Evolutionary conservation across 768 basidiomycete species (phyloP).

Genomic region (Kwoniella heveanensis): DNA sequence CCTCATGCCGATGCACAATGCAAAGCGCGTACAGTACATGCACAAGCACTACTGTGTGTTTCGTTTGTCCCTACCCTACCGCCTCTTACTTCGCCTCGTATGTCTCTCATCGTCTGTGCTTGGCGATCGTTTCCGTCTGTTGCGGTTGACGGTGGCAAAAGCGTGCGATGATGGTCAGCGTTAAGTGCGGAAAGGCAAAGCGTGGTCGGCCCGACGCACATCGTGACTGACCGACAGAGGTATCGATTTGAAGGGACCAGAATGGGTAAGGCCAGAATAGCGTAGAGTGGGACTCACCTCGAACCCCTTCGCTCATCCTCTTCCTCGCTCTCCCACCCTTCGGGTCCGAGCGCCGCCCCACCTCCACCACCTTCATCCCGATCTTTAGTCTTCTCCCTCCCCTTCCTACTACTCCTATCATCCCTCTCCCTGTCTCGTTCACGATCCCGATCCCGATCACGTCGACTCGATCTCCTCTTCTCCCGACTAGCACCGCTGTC

Average conservation of each 20-base stretch:
- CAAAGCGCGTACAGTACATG: no score
- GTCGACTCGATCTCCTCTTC: background rate
- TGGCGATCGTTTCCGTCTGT: slow-evolving; percentile 21
- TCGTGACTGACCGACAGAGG: no score
- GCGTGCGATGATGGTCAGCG: no score
- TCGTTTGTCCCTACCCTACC: slow-evolving; percentile 4
- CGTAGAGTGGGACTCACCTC: slow-evolving; percentile 32
- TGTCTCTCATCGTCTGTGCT: slow-evolving; percentile 24
- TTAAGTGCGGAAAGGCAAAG: no score
- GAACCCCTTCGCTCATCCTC: slow-evolving; percentile 33
- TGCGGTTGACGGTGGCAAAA: no score
- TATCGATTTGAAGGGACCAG: no score
- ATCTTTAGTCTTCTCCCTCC: slow-evolving; percentile 26
- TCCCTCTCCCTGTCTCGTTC: slow-evolving; percentile 27
- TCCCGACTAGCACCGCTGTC: background rate
- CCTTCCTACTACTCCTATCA: slow-evolving; percentile 24
- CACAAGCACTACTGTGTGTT: no score
- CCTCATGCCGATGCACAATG: no score
- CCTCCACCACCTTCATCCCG: slow-evolving; percentile 37
- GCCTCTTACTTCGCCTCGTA: slow-evolving; percentile 21
- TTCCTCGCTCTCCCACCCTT: slow-evolving; percentile 43
- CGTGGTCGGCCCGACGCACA: no score
- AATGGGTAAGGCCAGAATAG: no score
- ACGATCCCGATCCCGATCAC: slow-evolving; percentile 14
- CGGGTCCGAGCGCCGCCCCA: slow-evolving; percentile 36